phyloP scores from a whole-genome alignment of 2,329 filamentous ascomycete species.

The Xylariaceae sp. region DNA sequence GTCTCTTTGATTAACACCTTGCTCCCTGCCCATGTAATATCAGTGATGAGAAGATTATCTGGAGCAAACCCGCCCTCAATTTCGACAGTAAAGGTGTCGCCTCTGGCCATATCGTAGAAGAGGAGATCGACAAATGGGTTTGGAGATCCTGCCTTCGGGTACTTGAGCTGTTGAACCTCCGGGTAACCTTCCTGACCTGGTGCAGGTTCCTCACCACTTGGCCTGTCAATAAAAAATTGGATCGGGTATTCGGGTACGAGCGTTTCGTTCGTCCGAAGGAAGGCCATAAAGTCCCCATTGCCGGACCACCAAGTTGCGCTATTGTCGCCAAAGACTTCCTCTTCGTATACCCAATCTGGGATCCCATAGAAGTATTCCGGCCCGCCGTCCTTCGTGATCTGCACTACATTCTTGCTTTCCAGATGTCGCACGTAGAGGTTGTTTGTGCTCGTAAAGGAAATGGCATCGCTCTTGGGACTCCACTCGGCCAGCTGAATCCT shows the following conservation, averaged over 20 bases:
- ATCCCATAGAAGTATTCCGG: slow-evolving; percentile 91
- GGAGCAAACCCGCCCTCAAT: slow-evolving; percentile 79
- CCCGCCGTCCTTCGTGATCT: slow-evolving; percentile 87
- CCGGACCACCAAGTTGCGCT: slow-evolving; percentile 95
- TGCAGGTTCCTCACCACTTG: slow-evolving; percentile 72
- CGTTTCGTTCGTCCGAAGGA: slow-evolving; percentile 92
- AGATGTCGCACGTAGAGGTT: slow-evolving; percentile 82
- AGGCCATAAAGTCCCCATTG: slow-evolving; percentile 88
- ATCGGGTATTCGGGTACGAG: slow-evolving; percentile 89
- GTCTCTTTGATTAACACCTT: slow-evolving; percentile 90
- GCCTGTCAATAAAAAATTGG: slow-evolving; percentile 89
- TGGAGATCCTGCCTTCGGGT: slow-evolving; percentile 92
- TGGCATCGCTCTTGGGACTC: slow-evolving; percentile 84
- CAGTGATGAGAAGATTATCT: slow-evolving; percentile 87
- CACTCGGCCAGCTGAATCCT: slow-evolving; percentile 84
- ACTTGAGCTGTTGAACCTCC: slow-evolving; percentile 91
- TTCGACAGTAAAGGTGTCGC: slow-evolving; percentile 79
- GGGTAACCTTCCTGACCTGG: slow-evolving; percentile 86
- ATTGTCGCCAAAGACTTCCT: slow-evolving; percentile 78
- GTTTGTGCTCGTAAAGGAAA: slow-evolving; percentile 90
- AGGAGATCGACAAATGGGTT: slow-evolving; percentile 88
- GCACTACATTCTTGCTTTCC: slow-evolving; percentile 61
- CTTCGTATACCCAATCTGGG: slow-evolving; percentile 96
- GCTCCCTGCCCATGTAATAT: slow-evolving; percentile 86
- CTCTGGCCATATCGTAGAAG: slow-evolving; percentile 83